Base-by-base conservation (phyloP, 768 basidiomycete genomes). In the Leccinum incarnatum region DNA sequence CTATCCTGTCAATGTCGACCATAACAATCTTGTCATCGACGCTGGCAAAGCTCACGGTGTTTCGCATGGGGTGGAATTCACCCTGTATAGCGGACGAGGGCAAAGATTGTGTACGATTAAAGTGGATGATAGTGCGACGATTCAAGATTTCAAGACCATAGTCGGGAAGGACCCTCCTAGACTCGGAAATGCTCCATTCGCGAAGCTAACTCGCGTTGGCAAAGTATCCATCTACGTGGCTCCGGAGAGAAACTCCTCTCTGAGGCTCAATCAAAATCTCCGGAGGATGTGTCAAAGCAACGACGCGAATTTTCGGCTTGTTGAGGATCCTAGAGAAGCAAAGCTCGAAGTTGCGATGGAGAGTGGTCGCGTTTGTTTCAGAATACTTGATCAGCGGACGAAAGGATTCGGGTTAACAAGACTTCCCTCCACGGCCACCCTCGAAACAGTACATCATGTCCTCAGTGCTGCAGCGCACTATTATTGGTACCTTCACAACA, bases 31-130 rank as follows among this genome's bases (percentile, higher is more conserved):
- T 51, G 50, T 73, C 32, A 34, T 73, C 12, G 46, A 45, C 3
- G 70, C 68, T 1, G 72, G 72, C 2, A 30, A 60, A 6, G 67
- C 64, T 2, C 69, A 74, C 32, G 73, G 72, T 0, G 50, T 73
- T 32, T 46, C 57, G 0, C 27, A 11, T 8, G 65, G 60, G 4
- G 59, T 59, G 4, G 52, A 63, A 7, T 62, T 74, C 46, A 64
- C 59, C n/a, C 32, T 73, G 15, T 72, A 67, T 49, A 27, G n/a
- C 25, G 27, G 56, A 3, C 17, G 46, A 29, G 57, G 46, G 17
- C 32, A n/a, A 25, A 34, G n/a, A 10, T 21, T 47, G 42, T 25
- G n/a, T 17, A 9, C 4, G 14, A 49, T 67, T n/a, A 45, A 53
- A 21, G 58, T 37, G 17, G 17, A 37, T 37, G 1, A 8, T 17